A percentile compares a stretch with the other conserved stretches of the same genome.
Evolutionary conservation across 768 basidiomycete species (phyloP).

Genomic region (Boletus fagicola): DNA sequence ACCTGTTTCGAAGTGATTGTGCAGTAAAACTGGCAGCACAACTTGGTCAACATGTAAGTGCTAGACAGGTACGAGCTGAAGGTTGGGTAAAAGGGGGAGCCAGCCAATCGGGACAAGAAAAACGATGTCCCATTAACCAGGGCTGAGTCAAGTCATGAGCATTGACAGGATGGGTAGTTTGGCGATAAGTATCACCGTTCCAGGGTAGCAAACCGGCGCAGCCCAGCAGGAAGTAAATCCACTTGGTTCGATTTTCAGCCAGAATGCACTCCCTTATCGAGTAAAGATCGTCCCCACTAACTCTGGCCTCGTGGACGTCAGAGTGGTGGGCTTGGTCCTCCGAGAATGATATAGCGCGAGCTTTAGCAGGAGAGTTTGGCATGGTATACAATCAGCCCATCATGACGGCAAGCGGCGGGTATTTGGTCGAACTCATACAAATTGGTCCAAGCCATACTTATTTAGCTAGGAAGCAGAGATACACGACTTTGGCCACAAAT

Average conservation of each 20-base stretch:
- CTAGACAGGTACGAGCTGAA: neutral
- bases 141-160: neutral
- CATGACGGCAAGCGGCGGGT: neutral
- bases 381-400: neutral
- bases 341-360: neutral
- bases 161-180: neutral
- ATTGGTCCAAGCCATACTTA: neutral
- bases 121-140: neutral
- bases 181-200: neutral
- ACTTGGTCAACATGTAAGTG: neutral
- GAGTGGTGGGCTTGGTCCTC: neutral
- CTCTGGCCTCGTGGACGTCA: neutral
- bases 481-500: no score
- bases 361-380: neutral
- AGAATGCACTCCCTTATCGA: neutral
- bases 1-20: neutral
- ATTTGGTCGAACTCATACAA: neutral
- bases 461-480: no score
- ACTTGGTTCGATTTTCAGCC: neutral
- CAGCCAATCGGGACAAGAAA: neutral
- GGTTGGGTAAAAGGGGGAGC: neutral
- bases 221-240: constrained; percentile 1
- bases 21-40: neutral
- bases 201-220: neutral
- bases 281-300: neutral